Conservation (phyloP, 2,329 filamentous ascomycete species). For the Aspergillus aculeatinus region DNA sequence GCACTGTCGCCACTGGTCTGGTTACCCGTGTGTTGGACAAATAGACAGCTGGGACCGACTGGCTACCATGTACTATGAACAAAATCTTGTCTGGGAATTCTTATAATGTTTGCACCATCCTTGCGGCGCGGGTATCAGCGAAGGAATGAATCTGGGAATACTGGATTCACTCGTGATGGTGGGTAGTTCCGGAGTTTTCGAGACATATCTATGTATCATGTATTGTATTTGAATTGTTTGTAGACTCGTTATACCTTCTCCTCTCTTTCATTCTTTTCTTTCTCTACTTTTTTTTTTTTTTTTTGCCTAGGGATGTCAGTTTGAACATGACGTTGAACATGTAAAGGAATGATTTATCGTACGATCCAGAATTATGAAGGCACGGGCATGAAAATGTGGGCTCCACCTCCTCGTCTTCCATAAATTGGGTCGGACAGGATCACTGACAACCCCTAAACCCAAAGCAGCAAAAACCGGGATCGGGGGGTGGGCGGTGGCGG, state of each 20-base stretch:
- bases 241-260: constrained; percentile 31
- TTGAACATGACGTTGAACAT: constrained; percentile 18
- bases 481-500: constrained; percentile 4
- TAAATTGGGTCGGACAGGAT: background rate
- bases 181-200: constrained; percentile 35
- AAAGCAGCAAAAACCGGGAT: constrained; percentile 2
- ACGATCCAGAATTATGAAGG: background rate
- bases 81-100: constrained; percentile 22
- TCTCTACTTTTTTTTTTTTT: constrained; percentile 7
- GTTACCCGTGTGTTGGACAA: constrained; percentile 68
- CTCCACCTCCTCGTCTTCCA: background rate
- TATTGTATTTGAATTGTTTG: constrained; percentile 31
- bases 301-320: constrained; percentile 11
- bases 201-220: constrained; percentile 36
- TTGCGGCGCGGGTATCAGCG: constrained; percentile 38
- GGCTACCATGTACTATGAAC: constrained; percentile 35
- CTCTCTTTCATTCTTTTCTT: constrained; percentile 22
- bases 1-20: constrained; percentile 81
- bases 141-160: constrained; percentile 28
- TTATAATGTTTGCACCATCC: constrained; percentile 30
- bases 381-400: background rate
- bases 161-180: constrained; percentile 14
- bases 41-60: constrained; percentile 23
- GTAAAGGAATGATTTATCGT: constrained; percentile 12
- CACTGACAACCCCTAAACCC: constrained; percentile 6